phyloP scores from a whole-genome alignment of 1,284 basidiomycete species.

The Sporisorium sorghi region DNA sequence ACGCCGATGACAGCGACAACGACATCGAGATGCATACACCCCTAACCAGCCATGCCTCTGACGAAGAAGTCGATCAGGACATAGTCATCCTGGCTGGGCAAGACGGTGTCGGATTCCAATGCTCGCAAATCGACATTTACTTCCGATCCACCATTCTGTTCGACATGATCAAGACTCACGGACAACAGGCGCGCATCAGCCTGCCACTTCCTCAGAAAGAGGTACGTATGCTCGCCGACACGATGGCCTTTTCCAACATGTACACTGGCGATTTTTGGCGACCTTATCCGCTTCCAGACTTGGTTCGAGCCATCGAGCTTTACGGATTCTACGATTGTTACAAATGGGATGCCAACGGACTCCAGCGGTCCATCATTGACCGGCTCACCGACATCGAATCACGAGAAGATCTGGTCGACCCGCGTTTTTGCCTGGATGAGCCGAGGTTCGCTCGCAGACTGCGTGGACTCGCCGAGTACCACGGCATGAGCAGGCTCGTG shows the following conservation, averaged over 20 bases:
- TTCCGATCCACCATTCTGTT: not conserved
- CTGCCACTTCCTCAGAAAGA: not conserved
- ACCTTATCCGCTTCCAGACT: not conserved
- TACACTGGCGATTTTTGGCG: not conserved
- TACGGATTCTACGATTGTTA: not conserved
- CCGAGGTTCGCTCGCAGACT: not conserved
- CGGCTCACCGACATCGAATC: no score
- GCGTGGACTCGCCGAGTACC: not conserved
- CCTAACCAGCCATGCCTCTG: not conserved
- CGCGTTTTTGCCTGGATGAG: not conserved
- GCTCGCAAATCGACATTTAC: not conserved
- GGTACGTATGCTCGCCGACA: constrained; percentile 1
- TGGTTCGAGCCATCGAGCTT: not conserved
- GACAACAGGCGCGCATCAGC: not conserved
- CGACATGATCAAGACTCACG: not conserved
- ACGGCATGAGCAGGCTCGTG: not conserved
- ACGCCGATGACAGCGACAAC: not conserved
- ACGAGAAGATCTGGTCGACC: no score
- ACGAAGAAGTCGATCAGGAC: not conserved
- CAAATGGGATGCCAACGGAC: not conserved
- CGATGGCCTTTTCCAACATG: not conserved
- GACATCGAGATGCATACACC: not conserved
- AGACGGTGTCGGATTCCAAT: not conserved
- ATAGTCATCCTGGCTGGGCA: not conserved
- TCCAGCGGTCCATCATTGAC: not conserved